Evolutionary conservation across 805 yeast genomes (phyloP), one percentile per base, ranked within the genome.

Genomic region (Naumovozyma dairenensis): DNA sequence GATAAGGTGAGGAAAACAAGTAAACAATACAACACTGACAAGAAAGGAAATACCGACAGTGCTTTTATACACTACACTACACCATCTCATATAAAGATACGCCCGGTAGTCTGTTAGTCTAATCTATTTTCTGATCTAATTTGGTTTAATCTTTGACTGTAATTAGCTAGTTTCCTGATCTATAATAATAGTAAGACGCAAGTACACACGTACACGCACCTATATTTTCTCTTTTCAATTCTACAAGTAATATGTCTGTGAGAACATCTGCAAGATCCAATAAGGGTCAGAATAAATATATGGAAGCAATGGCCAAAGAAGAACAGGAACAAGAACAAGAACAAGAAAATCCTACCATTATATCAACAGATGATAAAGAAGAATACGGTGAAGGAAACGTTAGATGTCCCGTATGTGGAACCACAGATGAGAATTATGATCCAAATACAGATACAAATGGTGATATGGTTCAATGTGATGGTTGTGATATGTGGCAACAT

Each of bases 401-500:
- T 2, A 60, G 72, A 17, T 79, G 87, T 52, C 53, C 65, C 1
- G 75, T 72, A 0, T 79, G 86, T 55, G 80, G 78, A 2, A 62
- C 80, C 2, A 71, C 65, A 15, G 72, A 71, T 36, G 66, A 58
- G 13, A 77, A 73, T 40, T 77, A 73, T 49, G 63, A 76, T 45
- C 80, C 69, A 39, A 76, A 66, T 0, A 66, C 65, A 4, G 82
- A 75, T 39, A 53, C 55, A 1, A 16, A 40, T 26, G 75, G 80
- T 10, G 63, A 62, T 9, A 76, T 77, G 80, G 68, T 78, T 18
- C 74, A 74, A 46, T 80, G 87, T 55, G 83, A 75, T 18, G 44
- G 56, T 6, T 80, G 87, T 49, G 55, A 65, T 29, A 71, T 84
- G 2, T 80, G 86, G 86, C 86, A 80, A 49, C 87, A 80, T 48